Base-by-base conservation (phyloP, 1,284 basidiomycete genomes). In the Ceratorhiza oryzae-sativae region DNA sequence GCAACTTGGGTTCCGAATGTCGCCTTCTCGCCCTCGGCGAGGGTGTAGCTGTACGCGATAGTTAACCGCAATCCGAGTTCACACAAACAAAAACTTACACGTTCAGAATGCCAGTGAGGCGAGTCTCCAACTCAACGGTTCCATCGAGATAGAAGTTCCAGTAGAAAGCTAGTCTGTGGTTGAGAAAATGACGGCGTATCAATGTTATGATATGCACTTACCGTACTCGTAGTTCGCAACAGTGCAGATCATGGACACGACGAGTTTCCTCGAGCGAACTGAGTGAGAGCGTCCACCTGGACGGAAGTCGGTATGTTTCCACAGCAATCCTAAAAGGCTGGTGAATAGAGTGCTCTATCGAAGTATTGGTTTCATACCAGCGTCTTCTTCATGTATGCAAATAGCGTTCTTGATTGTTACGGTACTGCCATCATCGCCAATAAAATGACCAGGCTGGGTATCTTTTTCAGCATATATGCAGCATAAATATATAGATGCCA, bases 371-470 rank as follows among this genome's bases (percentile, higher is more conserved):
- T 45, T 45, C 42, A 4, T 45, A 53, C 93, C 93, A 20, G 87
- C 86, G 77, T 96, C 94, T 79, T 95, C 92, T 79, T 96, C 94
- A 77, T 96, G 94, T 75, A 95, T 94, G 81, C 94, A 97, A 59
- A 96, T 93, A 5, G 87, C 92, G 77, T 94, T 93, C 80, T 94
- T 89, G 77, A 95, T 87, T 3, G 88, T 80, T 27, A 88, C 83
- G 0, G 91, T 85, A 32, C 84, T 85, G 30, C 93, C 93, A 72
- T 88, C 84, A 77, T 93, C 87, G 27, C 85, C 84, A 51, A 91
- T 86, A 78, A 84, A 90, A 58, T 85, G 77, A 25, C 93, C 91
- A 67, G 91, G 88, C 90, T 93, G 76, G 70, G 60, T n/a, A 42
- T 18, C 42, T 42, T n/a, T n/a, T 41, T 49, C 1, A 51, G 8